Conservation (phyloP, 495 filamentous ascomycete species). For the Penicillium macrosclerotiorum region DNA sequence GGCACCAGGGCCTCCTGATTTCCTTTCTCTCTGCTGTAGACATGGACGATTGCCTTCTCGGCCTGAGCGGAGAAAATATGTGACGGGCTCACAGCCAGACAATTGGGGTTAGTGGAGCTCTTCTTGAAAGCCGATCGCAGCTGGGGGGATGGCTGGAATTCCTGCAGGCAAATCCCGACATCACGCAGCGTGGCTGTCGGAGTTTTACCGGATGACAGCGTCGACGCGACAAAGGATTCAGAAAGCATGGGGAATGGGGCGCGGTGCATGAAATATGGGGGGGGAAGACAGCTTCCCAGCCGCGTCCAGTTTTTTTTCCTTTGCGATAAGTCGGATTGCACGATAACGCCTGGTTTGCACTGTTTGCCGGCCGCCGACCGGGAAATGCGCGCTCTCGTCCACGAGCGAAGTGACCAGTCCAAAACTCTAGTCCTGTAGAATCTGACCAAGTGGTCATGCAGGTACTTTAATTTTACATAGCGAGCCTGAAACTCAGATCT, state of each 20-base stretch:
- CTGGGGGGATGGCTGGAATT: constrained; percentile 69
- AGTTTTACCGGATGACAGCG: constrained; percentile 60
- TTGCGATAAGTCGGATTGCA: constrained; percentile 21
- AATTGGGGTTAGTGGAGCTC: constrained; percentile 74
- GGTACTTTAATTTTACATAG: constrained; percentile 6
- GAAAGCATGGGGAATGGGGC: constrained; percentile 63
- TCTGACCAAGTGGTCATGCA: not conserved
- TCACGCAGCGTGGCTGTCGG: constrained; percentile 68
- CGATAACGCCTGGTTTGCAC: constrained; percentile 42
- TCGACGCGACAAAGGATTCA: constrained; percentile 77
- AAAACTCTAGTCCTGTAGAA: constrained; percentile 11
- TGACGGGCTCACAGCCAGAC: constrained; percentile 74
- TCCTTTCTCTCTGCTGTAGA: constrained; percentile 78
- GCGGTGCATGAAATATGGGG: constrained; percentile 20
- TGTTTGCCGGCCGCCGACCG: constrained; percentile 31
- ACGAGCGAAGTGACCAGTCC: constrained; percentile 12
- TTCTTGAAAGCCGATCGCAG: constrained; percentile 85
- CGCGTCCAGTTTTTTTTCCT: constrained; percentile 28
- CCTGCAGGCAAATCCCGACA: constrained; percentile 80
- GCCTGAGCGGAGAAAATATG: constrained; percentile 90
- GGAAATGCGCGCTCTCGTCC: constrained; percentile 6
- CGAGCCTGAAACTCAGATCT: not conserved
- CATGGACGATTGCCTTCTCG: constrained; percentile 87
- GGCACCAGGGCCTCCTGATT: constrained; percentile 84
- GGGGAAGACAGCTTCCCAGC: constrained; percentile 11